These are phyloP conservation scores for Theileria sp. DNA, from an alignment of 169 alveolate species.

Conservation along the genomic window DNA sequence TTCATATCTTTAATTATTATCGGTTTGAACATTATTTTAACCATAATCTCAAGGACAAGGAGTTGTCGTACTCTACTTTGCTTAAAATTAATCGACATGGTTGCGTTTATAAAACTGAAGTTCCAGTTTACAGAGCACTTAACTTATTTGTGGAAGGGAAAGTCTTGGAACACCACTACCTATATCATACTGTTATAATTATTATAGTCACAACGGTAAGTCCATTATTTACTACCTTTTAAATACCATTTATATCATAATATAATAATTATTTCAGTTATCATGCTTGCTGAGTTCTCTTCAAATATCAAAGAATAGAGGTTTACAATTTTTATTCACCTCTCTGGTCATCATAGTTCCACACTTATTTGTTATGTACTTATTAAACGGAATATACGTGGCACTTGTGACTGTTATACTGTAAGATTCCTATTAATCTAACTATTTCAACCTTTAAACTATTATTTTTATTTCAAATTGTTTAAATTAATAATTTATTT, in stretches of 20 bases:
- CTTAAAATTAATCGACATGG: constrained; percentile 19
- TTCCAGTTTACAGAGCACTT: constrained; percentile 12
- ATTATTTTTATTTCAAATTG: no score
- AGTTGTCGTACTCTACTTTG: neutral
- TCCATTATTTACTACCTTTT: neutral
- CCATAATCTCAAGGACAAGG: neutral
- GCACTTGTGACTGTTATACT: constrained; percentile 3
- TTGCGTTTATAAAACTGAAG: constrained; percentile 34
- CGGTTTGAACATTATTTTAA: neutral
- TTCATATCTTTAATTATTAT: constrained; percentile 1
- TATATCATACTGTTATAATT: neutral
- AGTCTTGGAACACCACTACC: constrained; percentile 9
- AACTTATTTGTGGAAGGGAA: neutral
- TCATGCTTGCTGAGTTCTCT: constrained; percentile 15
- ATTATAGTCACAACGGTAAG: neutral
- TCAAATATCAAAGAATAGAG: neutral
- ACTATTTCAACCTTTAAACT: neutral
- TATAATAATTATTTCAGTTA: neutral
- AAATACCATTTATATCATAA: neutral
- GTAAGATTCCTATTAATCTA: neutral
- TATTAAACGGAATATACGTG: neutral
- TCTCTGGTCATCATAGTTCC: constrained; percentile 21
- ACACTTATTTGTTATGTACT: constrained; percentile 9
- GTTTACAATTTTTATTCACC: constrained; percentile 5
- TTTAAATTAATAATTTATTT: no score